Base-by-base conservation (phyloP, 805 yeast species). In the Metschnikowia picachoensis region DNA sequence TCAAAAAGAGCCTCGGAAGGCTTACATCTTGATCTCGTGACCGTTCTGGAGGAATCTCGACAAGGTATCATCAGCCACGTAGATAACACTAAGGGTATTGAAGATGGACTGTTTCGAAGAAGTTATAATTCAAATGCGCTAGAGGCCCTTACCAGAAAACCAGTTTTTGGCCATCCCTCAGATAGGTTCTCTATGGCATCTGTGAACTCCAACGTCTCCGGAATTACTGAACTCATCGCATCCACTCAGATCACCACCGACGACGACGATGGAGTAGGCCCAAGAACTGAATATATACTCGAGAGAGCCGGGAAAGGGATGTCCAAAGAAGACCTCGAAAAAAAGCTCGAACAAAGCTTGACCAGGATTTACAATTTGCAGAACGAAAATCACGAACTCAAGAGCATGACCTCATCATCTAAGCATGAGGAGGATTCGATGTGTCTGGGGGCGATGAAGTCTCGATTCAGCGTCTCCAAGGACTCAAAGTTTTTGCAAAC, bases 181-280 rank as follows among this genome's bases (percentile, higher is more conserved):
- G 83, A 79, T 46, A 76, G 83, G 38, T 81, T 77, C 47, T 78
- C 87, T 8, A 51, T 69, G 70, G 77, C 41, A 59, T 85, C 60
- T 45, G 72, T 50, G 70, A 76, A 55, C 64, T 85, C 65, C 47
- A 86, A 49, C 57, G 61, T 46, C 54, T 73, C 60, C 66, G 85
- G 66, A 64, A 63, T 49, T 57, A 79, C 64, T 64, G 82, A 51
- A 68, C 76, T 41, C 53, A 76, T 42, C 59, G 76, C 58, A 73
- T 78, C 69, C 56, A 73, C 65, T 61, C 75, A 57, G 55, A 76
- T 51, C 57, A 84, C 52, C 39, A 67, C 67, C 8, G 62, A 57
- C 39, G 62, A 57, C 33, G 68, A 60, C 13, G 64, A 59, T 5
- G 55, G 43, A 6, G 50, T 38, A 16, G 30, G 29, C 14, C 32